Evolutionary conservation across 1,139 yeast species (phyloP), one percentile per base, ranked within the genome.

Genomic region (Kodamaea ohmeri): DNA sequence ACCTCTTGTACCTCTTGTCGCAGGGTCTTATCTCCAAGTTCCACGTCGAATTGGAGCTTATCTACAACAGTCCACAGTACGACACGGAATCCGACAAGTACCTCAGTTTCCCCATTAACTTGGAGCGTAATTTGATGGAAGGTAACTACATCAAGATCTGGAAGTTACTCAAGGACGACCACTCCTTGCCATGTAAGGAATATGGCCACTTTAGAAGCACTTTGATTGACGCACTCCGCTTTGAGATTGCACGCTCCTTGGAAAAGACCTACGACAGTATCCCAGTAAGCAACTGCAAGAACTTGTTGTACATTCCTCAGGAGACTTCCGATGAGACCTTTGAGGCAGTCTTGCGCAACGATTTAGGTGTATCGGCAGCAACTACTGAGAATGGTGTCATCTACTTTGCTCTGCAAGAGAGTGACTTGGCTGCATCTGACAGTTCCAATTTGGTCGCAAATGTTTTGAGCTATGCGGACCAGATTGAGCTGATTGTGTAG

Each of bases 71-170:
- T 37, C 58, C 65, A 27, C 69, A 62, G 37, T 67, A 69, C 47
- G 70, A 71, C 38, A 65, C 76, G 36, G 71, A 63, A 25, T 41
- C 56, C 30, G 82, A 78, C 52, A 70, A 77, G 42, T 71, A 79
- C 58, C 70, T 92, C 50, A 76, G 79, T 39, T 89, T 89, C 60
- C 97, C 98, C 19, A 81, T 92, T 42, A 79, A 81, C 50, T 78
- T 92, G 50, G 98, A 92, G 60, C 83, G 88, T 50, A 87, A 95
- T 81, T 76, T 92, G 49, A 89, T 92, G 86, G 98, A 92, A 61
- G 98, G 98, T 33, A 85, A 92, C 48, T 92, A 90, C 61, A 94
- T 88, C 60, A 87, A 87, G 63, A 92, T 92, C 39, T 86, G 95
- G 86, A 83, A 81, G 51, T 75, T 87, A 39, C 76, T 83, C 65